Conservation (phyloP, 1,284 basidiomycete species). For the Irpex sp. region DNA sequence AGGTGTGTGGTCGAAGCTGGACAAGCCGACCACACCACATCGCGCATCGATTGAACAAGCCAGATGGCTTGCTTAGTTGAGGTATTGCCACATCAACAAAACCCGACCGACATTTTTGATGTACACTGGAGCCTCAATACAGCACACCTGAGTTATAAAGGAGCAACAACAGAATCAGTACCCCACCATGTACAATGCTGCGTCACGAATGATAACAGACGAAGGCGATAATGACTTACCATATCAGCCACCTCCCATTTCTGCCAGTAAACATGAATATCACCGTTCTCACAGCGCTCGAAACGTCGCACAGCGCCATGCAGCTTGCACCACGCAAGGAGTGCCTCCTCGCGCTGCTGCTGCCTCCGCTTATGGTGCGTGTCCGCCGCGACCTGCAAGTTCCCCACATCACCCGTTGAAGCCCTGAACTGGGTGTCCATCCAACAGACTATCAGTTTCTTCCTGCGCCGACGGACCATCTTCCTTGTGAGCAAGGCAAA, state of each 20-base stretch:
- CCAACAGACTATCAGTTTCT: constrained; percentile 25
- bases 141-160: constrained; percentile 22
- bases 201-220: not conserved
- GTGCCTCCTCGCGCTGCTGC: constrained; percentile 14
- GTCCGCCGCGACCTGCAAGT: too few species aligned
- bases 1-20: not conserved
- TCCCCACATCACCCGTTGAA: too few species aligned
- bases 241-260: constrained; percentile 28
- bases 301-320: constrained; percentile 25
- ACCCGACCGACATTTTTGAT: constrained; percentile 29
- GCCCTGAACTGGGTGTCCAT: not conserved
- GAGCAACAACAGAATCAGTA: not conserved
- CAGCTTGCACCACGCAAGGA: constrained; percentile 27
- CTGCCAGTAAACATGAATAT: constrained; percentile 28
- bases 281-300: constrained; percentile 25
- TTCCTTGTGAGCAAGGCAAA: constrained; percentile 19
- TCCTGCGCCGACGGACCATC: constrained; percentile 19
- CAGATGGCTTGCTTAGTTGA: constrained; percentile 11
- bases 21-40: not conserved
- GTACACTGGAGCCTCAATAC: constrained; percentile 25
- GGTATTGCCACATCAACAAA: constrained; percentile 27
- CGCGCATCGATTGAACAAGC: not conserved
- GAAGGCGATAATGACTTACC: constrained; percentile 16
- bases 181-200: not conserved
- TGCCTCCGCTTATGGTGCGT: too few species aligned